These are phyloP conservation scores for Agroathelia rolfsii DNA, from an alignment of 1,284 basidiomycete species.

Conservation along the genomic window DNA sequence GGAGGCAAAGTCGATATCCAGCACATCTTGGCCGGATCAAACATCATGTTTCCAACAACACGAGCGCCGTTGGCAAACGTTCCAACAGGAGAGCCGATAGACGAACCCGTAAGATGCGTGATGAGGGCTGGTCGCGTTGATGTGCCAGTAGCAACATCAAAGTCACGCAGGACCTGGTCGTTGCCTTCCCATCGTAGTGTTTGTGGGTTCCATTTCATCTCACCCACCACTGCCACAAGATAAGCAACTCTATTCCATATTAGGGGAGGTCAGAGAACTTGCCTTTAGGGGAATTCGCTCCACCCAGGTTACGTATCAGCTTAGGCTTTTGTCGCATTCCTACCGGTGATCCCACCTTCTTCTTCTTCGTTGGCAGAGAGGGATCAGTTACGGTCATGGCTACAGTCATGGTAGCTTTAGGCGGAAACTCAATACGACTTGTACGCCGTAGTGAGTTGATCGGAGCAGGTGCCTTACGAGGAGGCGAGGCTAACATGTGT, in stretches of 20 bases:
- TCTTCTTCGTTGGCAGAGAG: conserved; percentile 45
- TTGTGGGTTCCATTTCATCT: conserved; percentile 94
- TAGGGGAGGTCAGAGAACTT: conserved; percentile 17
- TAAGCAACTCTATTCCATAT: too few species aligned
- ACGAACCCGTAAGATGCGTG: conserved; percentile 78
- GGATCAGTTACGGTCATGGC: too few species aligned
- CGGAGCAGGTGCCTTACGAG: too few species aligned
- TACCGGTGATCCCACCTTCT: conserved; percentile 33
- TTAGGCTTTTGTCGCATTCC: conserved; percentile 67
- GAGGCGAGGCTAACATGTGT: too few species aligned
- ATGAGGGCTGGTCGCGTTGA: conserved; percentile 93
- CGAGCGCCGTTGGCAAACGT: conserved; percentile 70
- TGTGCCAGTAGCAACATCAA: conserved; percentile 73
- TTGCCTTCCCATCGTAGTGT: conserved; percentile 94
- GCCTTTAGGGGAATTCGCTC: conserved; percentile 69
- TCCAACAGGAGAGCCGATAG: conserved; percentile 68
- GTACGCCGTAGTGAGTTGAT: too few species aligned
- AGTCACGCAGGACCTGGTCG: conserved; percentile 81
- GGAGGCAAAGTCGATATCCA: conserved; percentile 81
- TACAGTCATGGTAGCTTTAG: conserved; percentile 18
- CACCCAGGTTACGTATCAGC: conserved; percentile 79
- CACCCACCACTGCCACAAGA: conserved; percentile 61
- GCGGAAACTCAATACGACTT: conserved; percentile 34
- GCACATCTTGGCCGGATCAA: conserved; percentile 88
- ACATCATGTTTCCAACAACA: conserved; percentile 95